phyloP scores from a whole-genome alignment of 2,329 filamentous ascomycete species.

The Chrysosphaeria jannelii region DNA sequence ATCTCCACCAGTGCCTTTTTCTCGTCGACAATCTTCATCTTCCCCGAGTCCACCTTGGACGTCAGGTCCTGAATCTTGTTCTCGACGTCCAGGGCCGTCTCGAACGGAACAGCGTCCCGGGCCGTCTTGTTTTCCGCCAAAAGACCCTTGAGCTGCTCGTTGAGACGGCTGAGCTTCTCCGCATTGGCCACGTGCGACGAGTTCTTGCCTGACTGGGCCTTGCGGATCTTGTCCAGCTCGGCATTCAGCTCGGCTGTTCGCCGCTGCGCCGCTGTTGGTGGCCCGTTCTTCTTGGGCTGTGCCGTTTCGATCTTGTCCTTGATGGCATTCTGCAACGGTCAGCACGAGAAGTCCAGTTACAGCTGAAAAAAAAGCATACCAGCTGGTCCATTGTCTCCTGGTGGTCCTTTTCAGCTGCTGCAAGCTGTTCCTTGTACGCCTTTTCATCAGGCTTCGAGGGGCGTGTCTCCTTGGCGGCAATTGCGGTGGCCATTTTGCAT shows the following conservation, averaged over 20 bases:
- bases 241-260: conserved; percentile 61
- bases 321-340: conserved; percentile 38
- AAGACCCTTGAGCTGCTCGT: conserved; percentile 63
- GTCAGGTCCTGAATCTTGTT: conserved; percentile 53
- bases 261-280: conserved; percentile 53
- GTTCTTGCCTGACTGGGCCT: conserved; percentile 73
- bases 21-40: conserved; percentile 90
- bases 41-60: conserved; percentile 60
- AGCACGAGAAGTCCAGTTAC: no score
- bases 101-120: conserved; percentile 54
- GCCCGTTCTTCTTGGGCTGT: conserved; percentile 38
- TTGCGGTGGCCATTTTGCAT: no score
- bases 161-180: conserved; percentile 77
- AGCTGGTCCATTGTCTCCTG: conserved; percentile 35
- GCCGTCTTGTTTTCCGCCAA: conserved; percentile 68
- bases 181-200: conserved; percentile 44
- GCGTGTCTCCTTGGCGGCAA: no score
- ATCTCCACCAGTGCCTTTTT: conserved; percentile 75
- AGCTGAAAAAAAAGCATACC: conserved; percentile 6
- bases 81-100: conserved; percentile 68
- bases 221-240: conserved; percentile 57
- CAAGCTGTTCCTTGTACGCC: conserved; percentile 48
- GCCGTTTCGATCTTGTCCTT: conserved; percentile 71
- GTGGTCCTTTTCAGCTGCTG: conserved; percentile 66
- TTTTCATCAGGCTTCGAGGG: conserved; percentile 74